Base-by-base conservation (phyloP, 768 basidiomycete genomes). In the Leccinum subtestaceum region DNA sequence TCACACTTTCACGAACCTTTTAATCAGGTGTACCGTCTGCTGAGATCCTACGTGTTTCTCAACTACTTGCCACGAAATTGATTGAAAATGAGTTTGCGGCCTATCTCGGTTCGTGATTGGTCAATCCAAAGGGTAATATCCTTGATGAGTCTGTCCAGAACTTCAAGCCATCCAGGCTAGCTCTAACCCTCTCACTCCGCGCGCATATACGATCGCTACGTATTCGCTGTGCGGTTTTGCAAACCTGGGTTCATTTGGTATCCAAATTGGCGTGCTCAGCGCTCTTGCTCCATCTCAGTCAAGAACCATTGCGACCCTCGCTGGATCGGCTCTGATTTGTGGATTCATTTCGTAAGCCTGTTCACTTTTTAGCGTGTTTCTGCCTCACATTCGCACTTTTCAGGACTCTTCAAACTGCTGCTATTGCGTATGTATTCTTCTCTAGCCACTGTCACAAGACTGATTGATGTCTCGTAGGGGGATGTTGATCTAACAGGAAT, bases 181-280 rank as follows among this genome's bases (percentile, higher is more conserved):
- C 59, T 71, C 75, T 23, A 74, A 79, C 52, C 83, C 89, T 3
- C 81, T 94, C 53, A 85, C 86, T 21, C 78, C 74, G 31, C 91
- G 89, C 57, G 90, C 86, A 21, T 93, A 80, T 74, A 89, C 87
- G 54, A 94, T 95, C 64, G 85, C 89, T 13, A 86, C 88, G 34
- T 96, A 95, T 71, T 87, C 89, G 15, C 85, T 95, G 15, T 95
- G 93, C 72, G 95, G 95, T 10, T 96, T 96, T 68, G 91, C 91
- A 59, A 95, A 95, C 71, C 77, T 93, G 48, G 85, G 88, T 56
- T 91, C 91, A 7, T 77, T 94, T 25, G 94, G 93, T 67, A 93
- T 95, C 64, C 91, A 94, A 72, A 84, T 91, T 60, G 89, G 89
- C 67, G 89, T 90, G 69, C 77, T 90, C 52, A 77, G 79, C 50